Conservation (phyloP, 179 eudicot species). For the Monotropa hypopitys region DNA sequence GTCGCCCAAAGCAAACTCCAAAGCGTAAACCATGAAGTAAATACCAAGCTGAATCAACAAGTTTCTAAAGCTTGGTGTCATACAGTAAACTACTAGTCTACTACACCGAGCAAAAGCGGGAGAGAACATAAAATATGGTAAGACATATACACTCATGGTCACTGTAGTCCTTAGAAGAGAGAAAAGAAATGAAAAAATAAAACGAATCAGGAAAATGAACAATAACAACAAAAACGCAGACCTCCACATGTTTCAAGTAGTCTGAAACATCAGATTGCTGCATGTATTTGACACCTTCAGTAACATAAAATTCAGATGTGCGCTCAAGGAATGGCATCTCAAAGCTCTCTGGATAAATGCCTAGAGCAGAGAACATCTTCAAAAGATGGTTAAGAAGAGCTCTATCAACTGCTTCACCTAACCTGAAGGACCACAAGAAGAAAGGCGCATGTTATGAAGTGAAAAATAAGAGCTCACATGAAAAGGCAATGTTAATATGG, state of each 20-base stretch:
- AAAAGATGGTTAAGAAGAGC: slow-evolving; percentile 95
- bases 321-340: slow-evolving; percentile 85
- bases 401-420: slow-evolving; percentile 92
- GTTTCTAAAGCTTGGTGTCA: slow-evolving; percentile 1
- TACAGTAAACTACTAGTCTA: neutral
- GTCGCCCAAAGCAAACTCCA: neutral
- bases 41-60: neutral
- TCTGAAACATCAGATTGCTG: slow-evolving; percentile 95
- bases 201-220: slow-evolving; percentile 31
- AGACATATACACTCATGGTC: neutral
- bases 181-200: slow-evolving; percentile 31
- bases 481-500: neutral
- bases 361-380: slow-evolving; percentile 94
- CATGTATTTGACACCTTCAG: slow-evolving; percentile 91
- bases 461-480: neutral
- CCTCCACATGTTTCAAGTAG: slow-evolving; percentile 95
- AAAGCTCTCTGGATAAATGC: slow-evolving; percentile 79
- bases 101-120: slow-evolving; percentile 3
- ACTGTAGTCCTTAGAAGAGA: slow-evolving; percentile 14
- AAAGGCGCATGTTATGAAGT: neutral
- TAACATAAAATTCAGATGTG: slow-evolving; percentile 89
- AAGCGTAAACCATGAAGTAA: slow-evolving; percentile 6
- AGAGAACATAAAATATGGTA: slow-evolving; percentile 19
- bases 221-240: slow-evolving; percentile 19
- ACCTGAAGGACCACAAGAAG: slow-evolving; percentile 36